Evolutionary conservation across 352 stramenopile genomes (phyloP), one percentile per base, ranked within the genome.

Genomic region (Pythium rhizo-oryzae): DNA sequence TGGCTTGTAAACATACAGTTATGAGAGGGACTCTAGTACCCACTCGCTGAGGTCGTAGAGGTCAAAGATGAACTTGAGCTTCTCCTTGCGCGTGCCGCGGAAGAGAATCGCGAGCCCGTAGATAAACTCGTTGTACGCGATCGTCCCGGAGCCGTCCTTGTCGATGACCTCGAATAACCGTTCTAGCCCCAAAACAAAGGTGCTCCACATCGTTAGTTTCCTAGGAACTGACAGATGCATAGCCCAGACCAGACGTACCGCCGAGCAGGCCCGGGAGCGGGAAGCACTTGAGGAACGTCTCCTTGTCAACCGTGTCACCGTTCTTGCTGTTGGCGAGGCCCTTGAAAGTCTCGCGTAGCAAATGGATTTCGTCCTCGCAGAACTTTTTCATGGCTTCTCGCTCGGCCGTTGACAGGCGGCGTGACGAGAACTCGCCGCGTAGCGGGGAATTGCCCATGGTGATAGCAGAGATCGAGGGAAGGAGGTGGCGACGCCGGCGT

Each of bases 241-340:
- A 4, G 37, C 37, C 1, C 11, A 9, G 11, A 9, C 28, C 6
- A 7, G 6, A 37, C 70, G 13, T 62, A 92, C 84, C 84, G 15
- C 93, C 92, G 16, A 98, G 78, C 0, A 98, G 71, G 9, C 94
- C 93, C 23, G 90, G 91, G 67, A 98, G 81, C 0, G 91, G 89
- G 57, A 98, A 98, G 59, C 93, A 97, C 74, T 97, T 97, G 70
- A 98, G 85, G 72, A 98, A 98, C 0, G 91, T 98, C 44, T 97
- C 89, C 54, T 98, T 98, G 72, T 98, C 92, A 15, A 98, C 84
- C 2, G 79, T 78, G 18, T 74, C 71, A 23, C 85, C 84, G 61
- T 87, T 87, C 76, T 81, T 85, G 30, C 64, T 70, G 51, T 83
- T 82, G 1, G 85, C 84, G 33, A 94, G 67, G 2, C 84, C 87